Conservation (phyloP, 2,329 filamentous ascomycete species). For the Hirsutella rhossiliensis region DNA sequence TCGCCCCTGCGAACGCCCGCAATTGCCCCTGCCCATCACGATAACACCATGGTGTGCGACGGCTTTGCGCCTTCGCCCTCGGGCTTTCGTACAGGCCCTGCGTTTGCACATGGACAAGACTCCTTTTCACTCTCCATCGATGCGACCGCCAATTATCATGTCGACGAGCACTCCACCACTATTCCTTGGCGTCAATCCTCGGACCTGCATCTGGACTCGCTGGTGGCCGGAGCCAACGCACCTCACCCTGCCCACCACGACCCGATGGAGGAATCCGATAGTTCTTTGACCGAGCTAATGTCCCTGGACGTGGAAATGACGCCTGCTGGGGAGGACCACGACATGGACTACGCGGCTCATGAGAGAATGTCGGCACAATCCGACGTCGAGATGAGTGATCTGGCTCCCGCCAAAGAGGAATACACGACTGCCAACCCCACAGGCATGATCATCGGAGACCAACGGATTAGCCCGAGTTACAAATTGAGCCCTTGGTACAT, state of each 20-base stretch:
- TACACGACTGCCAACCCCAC: no score
- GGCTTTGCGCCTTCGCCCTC: neutral
- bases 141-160: neutral
- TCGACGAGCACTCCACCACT: neutral
- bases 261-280: neutral
- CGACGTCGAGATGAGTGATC: no score
- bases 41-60: constrained; percentile 1
- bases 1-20: neutral
- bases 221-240: no score
- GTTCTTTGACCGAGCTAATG: neutral
- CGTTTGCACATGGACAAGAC: neutral
- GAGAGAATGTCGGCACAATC: neutral
- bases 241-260: neutral
- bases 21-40: neutral
- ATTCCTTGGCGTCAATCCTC: no score
- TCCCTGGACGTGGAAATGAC: no score
- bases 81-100: neutral
- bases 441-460: no score
- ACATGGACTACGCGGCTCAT: no score
- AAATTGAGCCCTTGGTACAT: no score
- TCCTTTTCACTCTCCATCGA: neutral
- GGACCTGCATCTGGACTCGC: no score
- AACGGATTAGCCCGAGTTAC: no score
- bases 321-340: no score
- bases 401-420: no score